phyloP scores from a whole-genome alignment of 495 filamentous ascomycete species.

The Aspergillus mulundensis region DNA sequence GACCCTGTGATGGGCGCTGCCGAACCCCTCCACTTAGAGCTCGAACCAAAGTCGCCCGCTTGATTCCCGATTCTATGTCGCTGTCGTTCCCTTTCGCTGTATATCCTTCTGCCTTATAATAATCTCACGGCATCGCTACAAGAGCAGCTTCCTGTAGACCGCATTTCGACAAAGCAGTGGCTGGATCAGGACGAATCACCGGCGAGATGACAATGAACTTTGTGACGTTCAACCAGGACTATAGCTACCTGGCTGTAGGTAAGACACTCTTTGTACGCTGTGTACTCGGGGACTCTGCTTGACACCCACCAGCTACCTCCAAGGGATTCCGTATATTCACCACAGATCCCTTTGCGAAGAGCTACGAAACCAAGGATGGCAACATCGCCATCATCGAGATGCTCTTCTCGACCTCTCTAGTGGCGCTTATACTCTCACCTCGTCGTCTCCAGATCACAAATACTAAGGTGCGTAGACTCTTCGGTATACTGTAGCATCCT shows the following conservation, averaged over 20 bases:
- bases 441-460: constrained; percentile 90
- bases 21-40: constrained; percentile 19
- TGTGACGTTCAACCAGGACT: constrained; percentile 98
- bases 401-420: constrained; percentile 98
- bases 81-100: neutral
- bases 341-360: constrained; percentile 90
- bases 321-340: constrained; percentile 94
- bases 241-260: constrained; percentile 94
- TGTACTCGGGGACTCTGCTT: constrained; percentile 18
- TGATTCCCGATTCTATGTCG: neutral
- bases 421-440: constrained; percentile 86
- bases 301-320: constrained; percentile 61
- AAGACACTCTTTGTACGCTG: constrained; percentile 24
- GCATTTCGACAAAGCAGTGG: constrained; percentile 3
- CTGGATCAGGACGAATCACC: constrained; percentile 1
- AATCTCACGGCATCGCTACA: neutral
- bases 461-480: constrained; percentile 69
- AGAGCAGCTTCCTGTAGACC: neutral
- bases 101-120: neutral
- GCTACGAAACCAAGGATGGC: constrained; percentile 86
- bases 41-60: neutral
- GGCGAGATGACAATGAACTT: constrained; percentile 77
- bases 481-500: neutral
- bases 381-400: constrained; percentile 95
- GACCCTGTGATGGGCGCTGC: constrained; percentile 21